Conservation (phyloP, 345 rosid species). For the Citrus cavaleriei region DNA sequence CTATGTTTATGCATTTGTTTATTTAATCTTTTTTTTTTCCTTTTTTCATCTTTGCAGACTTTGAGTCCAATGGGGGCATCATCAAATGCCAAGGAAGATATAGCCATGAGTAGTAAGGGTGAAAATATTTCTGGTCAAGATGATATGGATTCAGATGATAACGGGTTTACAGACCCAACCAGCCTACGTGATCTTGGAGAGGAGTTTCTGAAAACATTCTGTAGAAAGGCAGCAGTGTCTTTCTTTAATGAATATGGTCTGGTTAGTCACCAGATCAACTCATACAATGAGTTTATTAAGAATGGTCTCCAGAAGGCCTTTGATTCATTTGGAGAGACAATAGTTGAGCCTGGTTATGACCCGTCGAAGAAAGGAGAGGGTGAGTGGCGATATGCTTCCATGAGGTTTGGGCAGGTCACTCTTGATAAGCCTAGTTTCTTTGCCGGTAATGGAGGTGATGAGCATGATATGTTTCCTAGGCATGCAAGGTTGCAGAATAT, state of each 20-base stretch:
- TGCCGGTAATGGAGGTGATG: slow-evolving; percentile 33
- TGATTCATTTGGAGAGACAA: slow-evolving; percentile 60
- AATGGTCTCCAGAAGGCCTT: slow-evolving; percentile 64
- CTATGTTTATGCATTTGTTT: neutral
- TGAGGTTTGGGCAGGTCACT: slow-evolving; percentile 59
- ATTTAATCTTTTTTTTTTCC: neutral
- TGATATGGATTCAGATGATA: slow-evolving; percentile 32
- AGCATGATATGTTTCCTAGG: slow-evolving; percentile 60
- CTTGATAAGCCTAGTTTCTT: slow-evolving; percentile 57
- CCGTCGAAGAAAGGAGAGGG: slow-evolving; percentile 62
- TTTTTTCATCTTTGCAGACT: slow-evolving; percentile 17
- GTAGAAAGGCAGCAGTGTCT: slow-evolving; percentile 53
- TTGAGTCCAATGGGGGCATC: slow-evolving; percentile 28
- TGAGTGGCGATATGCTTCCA: slow-evolving; percentile 57
- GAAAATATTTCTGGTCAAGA: slow-evolving; percentile 15
- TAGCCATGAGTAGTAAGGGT: slow-evolving; percentile 20
- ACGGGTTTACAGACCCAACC: slow-evolving; percentile 23
- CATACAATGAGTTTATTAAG: slow-evolving; percentile 64
- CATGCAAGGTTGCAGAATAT: slow-evolving; percentile 91
- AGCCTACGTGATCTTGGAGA: slow-evolving; percentile 44
- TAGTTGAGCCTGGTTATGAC: slow-evolving; percentile 69
- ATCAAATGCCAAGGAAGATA: slow-evolving; percentile 12
- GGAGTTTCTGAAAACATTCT: slow-evolving; percentile 43
- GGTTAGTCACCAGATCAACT: slow-evolving; percentile 82
- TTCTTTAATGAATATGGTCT: slow-evolving; percentile 76